A percentile compares a stretch with the other conserved stretches of the same genome.
Evolutionary conservation across 2,329 filamentous ascomycete species (phyloP).

Genomic region (Epichloe festucae): DNA sequence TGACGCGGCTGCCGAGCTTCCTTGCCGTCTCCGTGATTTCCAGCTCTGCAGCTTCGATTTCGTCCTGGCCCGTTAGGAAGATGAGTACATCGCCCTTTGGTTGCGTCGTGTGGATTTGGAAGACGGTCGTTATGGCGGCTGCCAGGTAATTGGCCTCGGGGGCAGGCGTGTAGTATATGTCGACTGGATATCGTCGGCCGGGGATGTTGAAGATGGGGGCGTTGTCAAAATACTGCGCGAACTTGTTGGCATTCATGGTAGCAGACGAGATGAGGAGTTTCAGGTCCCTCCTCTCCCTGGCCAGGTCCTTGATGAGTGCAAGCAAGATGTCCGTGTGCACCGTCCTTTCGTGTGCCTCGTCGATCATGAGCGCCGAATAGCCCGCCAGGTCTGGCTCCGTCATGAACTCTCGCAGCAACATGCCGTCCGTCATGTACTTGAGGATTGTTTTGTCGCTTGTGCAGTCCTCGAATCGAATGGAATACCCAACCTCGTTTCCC

Average conservation of each 20-base stretch:
- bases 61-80: conserved; percentile 90
- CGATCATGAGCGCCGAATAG: conserved; percentile 88
- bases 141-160: conserved; percentile 91
- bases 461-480: conserved; percentile 86
- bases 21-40: conserved; percentile 74
- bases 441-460: conserved; percentile 83
- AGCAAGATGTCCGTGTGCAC: conserved; percentile 84
- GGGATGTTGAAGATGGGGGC: conserved; percentile 92
- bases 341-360: conserved; percentile 92
- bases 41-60: conserved; percentile 80
- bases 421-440: conserved; percentile 96
- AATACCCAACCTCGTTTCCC: conserved; percentile 86
- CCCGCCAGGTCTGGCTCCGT: conserved; percentile 72
- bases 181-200: conserved; percentile 76
- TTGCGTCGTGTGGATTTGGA: conserved; percentile 87
- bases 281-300: conserved; percentile 68
- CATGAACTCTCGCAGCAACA: conserved; percentile 81
- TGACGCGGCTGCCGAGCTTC: conserved; percentile 73
- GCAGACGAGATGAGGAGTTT: conserved; percentile 88
- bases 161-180: conserved; percentile 79
- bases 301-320: conserved; percentile 78
- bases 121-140: conserved; percentile 82
- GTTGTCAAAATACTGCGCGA: conserved; percentile 82
- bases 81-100: conserved; percentile 81
- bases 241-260: conserved; percentile 88